Base-by-base conservation (phyloP, 2,329 filamentous ascomycete species). In the Fusarium sublunatum region DNA sequence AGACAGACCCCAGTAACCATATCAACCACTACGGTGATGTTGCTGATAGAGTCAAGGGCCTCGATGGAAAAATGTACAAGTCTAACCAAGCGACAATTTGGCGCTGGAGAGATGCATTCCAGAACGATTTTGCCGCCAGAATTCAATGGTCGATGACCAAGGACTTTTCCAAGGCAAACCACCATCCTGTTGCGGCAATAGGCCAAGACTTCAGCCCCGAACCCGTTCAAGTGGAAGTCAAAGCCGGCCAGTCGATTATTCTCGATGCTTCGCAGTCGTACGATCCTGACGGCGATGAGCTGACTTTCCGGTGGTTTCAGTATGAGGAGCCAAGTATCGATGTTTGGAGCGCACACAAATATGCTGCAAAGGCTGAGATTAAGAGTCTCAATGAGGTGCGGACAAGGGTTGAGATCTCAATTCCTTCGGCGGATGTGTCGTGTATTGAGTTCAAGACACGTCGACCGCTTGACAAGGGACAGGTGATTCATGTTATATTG, bases 261-360 rank as follows among this genome's bases (percentile, higher is more conserved):
- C 71, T 85, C 1, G 81, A 84, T 55, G 81, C 81, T 1, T 76
- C 76, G 0, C 70, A 68, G 29, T 79, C 78, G 1, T 82, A 81
- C 46, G 81, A 84, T 61, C 80, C 81, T 0, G 80, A 85, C 52
- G 73, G 71, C 3, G 76, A 77, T 46, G 58, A 74, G 6, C 66
- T 84, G 13, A 75, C 73, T 5, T 84, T 81, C 72, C 77, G 77
- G 34, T 84, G 82, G 82, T 82, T 76, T 66, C 81, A 84, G 34
- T 85, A 85, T 66, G 56, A 58, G 11, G 76, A 78, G 39, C 73
- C 73, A 0, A 72, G 64, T 41, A 24, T 39, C 35, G 22, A 24
- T 12, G 22, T 39, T 10, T 26, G 67, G 71, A 3, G 61, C 76
- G 11, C 80, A 82, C 10, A 55, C 45, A 4, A 55, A 44, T 32